Conservation (phyloP, 805 yeast species). For the Metschnikowia gelsemii region DNA sequence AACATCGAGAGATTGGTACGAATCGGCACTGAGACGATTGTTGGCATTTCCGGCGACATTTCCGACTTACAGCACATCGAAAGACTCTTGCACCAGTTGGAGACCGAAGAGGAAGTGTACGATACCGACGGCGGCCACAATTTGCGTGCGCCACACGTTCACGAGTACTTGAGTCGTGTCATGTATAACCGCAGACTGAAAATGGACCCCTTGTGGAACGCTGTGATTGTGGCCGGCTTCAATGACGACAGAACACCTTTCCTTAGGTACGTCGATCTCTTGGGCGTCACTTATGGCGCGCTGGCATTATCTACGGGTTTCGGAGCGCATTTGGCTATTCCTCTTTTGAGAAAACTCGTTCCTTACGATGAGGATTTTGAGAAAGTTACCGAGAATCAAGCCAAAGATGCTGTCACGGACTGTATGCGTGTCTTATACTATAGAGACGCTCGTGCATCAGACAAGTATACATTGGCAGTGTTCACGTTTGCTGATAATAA, state of each 20-base stretch:
- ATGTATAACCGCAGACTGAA: constrained; percentile 86
- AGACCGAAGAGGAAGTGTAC: constrained; percentile 67
- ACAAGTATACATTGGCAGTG: constrained; percentile 78
- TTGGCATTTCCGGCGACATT: constrained; percentile 92
- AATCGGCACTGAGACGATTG: constrained; percentile 84
- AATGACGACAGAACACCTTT: constrained; percentile 65
- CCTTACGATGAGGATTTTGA: constrained; percentile 75
- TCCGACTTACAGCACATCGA: constrained; percentile 88
- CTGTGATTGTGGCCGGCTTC: constrained; percentile 86
- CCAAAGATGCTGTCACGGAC: constrained; percentile 72
- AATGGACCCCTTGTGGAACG: constrained; percentile 96
- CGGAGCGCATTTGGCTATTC: constrained; percentile 93
- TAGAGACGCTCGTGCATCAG: constrained; percentile 93
- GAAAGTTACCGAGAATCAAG: constrained; percentile 69
- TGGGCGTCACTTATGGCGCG: constrained; percentile 87
- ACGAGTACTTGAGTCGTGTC: constrained; percentile 80
- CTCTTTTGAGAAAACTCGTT: constrained; percentile 80
- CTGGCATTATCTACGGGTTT: constrained; percentile 94
- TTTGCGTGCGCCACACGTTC: constrained; percentile 82
- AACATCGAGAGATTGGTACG: constrained; percentile 80
- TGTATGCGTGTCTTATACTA: constrained; percentile 93
- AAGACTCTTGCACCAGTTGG: constrained; percentile 73
- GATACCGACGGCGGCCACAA: constrained; percentile 62
- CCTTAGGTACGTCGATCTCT: constrained; percentile 80
- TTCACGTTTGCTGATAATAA: constrained; percentile 48